These are phyloP conservation scores for maize (Zea mays) DNA, from an alignment of 176 grass and related monocot species.

Conservation along the genomic window Zm-B73-REFERENCE-NAM-5.0 NC_050099.1:188077501-188078000, in stretches of 20 bases:
- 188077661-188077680: constrained; percentile 91
- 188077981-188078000: constrained; percentile 89
- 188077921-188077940: constrained; percentile 72
- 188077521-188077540: constrained; percentile 39
- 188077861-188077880: constrained; percentile 79
- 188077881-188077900: constrained; percentile 94
- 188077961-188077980: constrained; percentile 82
- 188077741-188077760: constrained; percentile 83
- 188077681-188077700: constrained; percentile 77
- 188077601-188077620: constrained; percentile 23
- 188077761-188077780: constrained; percentile 96
- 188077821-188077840: constrained; percentile 98
- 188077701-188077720: constrained; percentile 68
- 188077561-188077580: constrained; percentile 47
- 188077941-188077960: constrained; percentile 79
- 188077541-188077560: constrained; percentile 48
- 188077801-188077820: constrained; percentile 98
- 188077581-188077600: constrained; percentile 28
- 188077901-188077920: constrained; percentile 92
- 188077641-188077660: constrained; percentile 80
- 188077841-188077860: constrained; percentile 90
- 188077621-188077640: constrained; percentile 49
- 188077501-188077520: neutral
- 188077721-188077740: constrained; percentile 86
- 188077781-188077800: constrained; percentile 99